Conservation (phyloP, 2,329 filamentous ascomycete species). For the Ascochyta clinopodiicola region DNA sequence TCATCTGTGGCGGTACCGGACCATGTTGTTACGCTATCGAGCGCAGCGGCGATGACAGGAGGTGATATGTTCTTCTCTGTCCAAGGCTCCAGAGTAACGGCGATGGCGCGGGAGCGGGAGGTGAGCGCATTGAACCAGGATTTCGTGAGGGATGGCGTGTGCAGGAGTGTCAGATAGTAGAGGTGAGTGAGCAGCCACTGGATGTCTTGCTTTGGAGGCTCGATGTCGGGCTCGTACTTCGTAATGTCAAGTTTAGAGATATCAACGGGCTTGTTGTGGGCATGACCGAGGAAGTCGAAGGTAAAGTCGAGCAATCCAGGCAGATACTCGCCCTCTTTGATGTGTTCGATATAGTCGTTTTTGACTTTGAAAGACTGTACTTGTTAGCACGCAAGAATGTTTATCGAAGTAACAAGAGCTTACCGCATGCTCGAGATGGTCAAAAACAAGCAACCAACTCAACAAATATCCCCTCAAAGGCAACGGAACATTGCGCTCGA, state of each 20-base stretch:
- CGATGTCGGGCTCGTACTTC: conserved; percentile 65
- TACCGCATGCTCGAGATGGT: conserved; percentile 76
- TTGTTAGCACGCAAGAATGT: conserved; percentile 23
- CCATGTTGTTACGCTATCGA: conserved; percentile 75
- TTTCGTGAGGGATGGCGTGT: conserved; percentile 79
- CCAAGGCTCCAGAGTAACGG: conserved; percentile 80
- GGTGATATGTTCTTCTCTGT: conserved; percentile 79
- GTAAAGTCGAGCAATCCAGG: conserved; percentile 75
- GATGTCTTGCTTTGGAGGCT: conserved; percentile 73
- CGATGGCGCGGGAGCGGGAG: conserved; percentile 79
- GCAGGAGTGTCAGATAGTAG: conserved; percentile 81
- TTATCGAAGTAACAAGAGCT: conserved; percentile 12
- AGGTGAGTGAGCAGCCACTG: conserved; percentile 86
- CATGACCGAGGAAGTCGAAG: conserved; percentile 85
- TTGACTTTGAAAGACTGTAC: conserved; percentile 77
- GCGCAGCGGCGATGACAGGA: conserved; percentile 68
- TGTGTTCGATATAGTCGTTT: conserved; percentile 76
- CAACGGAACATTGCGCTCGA: conserved; percentile 70
- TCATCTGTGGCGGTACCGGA: conserved; percentile 50
- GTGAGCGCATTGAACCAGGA: conserved; percentile 75
- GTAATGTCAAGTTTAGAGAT: conserved; percentile 74
- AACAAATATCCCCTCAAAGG: conserved; percentile 80
- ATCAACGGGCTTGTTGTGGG: conserved; percentile 73
- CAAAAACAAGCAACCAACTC: conserved; percentile 89
- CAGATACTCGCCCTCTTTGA: conserved; percentile 77